A percentile compares a stretch with the other conserved stretches of the same genome.
Conservation (phyloP, 257 asterid species). For the Jacaranda mimosifolia region DNA sequence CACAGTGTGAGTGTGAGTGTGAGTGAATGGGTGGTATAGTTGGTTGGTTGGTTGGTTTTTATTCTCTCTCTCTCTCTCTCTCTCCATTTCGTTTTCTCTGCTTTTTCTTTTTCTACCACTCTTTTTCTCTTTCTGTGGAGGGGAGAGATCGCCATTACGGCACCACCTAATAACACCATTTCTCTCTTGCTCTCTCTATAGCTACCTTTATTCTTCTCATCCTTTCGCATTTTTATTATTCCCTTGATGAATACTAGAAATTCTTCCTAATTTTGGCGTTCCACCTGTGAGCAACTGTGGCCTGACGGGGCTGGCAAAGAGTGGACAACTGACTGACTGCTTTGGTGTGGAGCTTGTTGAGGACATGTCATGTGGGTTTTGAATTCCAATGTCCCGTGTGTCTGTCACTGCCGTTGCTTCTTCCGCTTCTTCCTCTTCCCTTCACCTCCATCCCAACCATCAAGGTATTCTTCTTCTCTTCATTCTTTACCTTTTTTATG, state of each 20-base stretch:
- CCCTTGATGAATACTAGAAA: background rate
- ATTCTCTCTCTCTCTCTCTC: slow-evolving; percentile 14
- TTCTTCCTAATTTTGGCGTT: slow-evolving; percentile 3
- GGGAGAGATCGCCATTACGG: slow-evolving; percentile 56
- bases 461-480: slow-evolving; percentile 39
- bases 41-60: slow-evolving; percentile 59
- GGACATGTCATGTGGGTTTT: slow-evolving; percentile 45
- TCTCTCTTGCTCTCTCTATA: slow-evolving; percentile 31
- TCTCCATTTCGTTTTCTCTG: slow-evolving; percentile 37
- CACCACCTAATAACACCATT: slow-evolving; percentile 42
- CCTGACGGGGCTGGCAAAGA: slow-evolving; percentile 24
- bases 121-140: slow-evolving; percentile 69
- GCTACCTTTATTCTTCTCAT: slow-evolving; percentile 23
- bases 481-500: background rate
- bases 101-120: slow-evolving; percentile 24
- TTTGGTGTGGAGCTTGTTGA: slow-evolving; percentile 16
- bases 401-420: slow-evolving; percentile 66
- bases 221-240: background rate
- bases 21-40: slow-evolving; percentile 25
- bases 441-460: slow-evolving; percentile 38
- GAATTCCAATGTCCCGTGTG: slow-evolving; percentile 60
- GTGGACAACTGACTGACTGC: slow-evolving; percentile 45
- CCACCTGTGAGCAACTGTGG: background rate
- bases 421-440: slow-evolving; percentile 43
- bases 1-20: slow-evolving; percentile 14